phyloP scores from a whole-genome alignment of 2,329 filamentous ascomycete species.

The Trichoderma sp. region DNA sequence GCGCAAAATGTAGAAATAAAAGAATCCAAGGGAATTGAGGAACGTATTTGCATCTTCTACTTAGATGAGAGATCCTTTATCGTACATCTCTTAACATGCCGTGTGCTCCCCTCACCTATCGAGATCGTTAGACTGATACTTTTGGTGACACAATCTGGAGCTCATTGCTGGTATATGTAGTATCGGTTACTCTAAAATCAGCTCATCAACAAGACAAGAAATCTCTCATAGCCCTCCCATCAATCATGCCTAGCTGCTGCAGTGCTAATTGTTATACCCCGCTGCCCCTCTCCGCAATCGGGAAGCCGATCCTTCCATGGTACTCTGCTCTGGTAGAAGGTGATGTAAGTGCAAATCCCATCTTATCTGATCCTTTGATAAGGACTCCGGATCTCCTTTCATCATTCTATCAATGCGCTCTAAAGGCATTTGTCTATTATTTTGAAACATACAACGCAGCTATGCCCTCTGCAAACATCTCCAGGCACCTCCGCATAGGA shows the following conservation, averaged over 20 bases:
- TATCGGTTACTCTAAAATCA: neutral
- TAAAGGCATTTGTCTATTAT: neutral
- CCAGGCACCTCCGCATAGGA: slow-evolving; percentile 42
- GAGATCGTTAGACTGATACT: neutral
- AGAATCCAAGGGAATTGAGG: neutral
- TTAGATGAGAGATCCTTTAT: neutral
- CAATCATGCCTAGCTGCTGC: neutral
- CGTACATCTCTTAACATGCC: neutral
- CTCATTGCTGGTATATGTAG: neutral
- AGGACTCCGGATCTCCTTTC: neutral
- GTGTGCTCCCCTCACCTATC: neutral
- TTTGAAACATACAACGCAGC: slow-evolving; percentile 1
- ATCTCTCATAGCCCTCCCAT: neutral
- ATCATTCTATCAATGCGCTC: neutral
- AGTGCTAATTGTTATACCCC: neutral
- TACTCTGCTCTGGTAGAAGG: neutral
- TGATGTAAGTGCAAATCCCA: neutral
- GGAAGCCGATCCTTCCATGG: neutral
- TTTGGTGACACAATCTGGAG: neutral
- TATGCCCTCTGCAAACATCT: neutral
- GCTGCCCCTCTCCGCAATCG: neutral
- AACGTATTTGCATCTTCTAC: neutral
- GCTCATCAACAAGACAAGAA: neutral
- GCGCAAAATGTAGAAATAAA: neutral
- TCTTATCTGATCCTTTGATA: slow-evolving; percentile 19